phyloP scores from a whole-genome alignment of 192 early-diverging fungal species.

The Coemansia umbellata region DNA sequence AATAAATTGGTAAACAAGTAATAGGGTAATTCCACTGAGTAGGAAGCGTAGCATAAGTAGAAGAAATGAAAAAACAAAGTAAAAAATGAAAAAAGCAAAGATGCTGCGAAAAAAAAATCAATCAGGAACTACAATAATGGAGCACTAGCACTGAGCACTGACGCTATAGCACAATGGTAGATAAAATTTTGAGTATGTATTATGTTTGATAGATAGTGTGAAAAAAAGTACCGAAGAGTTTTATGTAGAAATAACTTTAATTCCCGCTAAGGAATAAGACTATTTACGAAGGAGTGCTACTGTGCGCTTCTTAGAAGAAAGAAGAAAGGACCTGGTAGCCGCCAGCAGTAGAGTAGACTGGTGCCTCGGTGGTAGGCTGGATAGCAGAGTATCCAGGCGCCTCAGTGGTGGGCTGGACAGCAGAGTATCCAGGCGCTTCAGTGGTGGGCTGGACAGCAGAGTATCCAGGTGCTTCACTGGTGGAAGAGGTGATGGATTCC shows the following conservation, averaged over 20 bases:
- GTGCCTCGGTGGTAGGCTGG: constrained; percentile 3
- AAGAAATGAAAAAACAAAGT: neutral
- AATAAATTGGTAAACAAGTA: neutral
- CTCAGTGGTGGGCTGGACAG: constrained; percentile 1
- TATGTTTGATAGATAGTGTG: too few species aligned
- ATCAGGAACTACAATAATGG: too few species aligned
- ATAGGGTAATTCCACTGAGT: neutral
- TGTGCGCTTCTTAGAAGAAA: constrained; percentile 24
- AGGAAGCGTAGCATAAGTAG: neutral
- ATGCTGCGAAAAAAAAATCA: too few species aligned
- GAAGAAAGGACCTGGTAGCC: constrained; percentile 21
- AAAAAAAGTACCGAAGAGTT: too few species aligned
- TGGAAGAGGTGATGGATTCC: too few species aligned
- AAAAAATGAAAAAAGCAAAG: neutral
- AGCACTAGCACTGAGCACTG: too few species aligned
- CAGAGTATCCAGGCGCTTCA: constrained; percentile 2
- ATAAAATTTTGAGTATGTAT: too few species aligned
- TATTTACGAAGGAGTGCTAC: too few species aligned
- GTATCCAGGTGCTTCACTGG: neutral
- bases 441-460: constrained; percentile 5
- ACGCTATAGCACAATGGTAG: too few species aligned
- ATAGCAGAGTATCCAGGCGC: constrained; percentile 1
- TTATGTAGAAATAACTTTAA: too few species aligned
- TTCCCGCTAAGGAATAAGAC: too few species aligned
- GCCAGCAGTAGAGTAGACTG: constrained; percentile 16